Evolutionary conservation across 208 protist species (phyloP), one percentile per base, ranked within the genome.

Genomic region (Crithidia acanthocephali): DNA sequence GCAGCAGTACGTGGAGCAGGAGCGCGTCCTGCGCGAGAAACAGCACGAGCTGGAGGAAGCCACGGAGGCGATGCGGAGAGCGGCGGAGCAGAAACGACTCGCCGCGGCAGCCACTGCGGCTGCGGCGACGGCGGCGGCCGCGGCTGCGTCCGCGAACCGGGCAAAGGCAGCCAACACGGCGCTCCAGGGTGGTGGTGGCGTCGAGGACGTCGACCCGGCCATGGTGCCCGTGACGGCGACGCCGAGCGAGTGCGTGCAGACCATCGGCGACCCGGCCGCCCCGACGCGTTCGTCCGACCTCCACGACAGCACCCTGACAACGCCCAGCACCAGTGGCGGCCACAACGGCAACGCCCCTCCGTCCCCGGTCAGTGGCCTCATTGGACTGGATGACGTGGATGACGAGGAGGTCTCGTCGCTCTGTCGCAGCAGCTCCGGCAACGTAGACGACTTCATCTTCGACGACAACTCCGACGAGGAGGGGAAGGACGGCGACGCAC

Each of bases 381-480:
- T 66, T 42, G 72, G 58, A 10, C 64, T 76, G 15, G 63, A 60
- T 55, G 62, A 77, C 44, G 72, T 68, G 30, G 72, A 82, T 15
- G 81, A 82, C 53, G 75, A 79, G 40, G 68, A 74, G 45, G 45
- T 68, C 7, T 61, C 53, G 11, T 56, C 68, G 32, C 69, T 86
- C 22, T 74, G 61, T 23, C 70, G 73, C 53, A 69, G 65, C 37
- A 68, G 25, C 45, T 59, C 77, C 15, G 70, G 67, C 48, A 76
- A 74, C 65, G 65, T 79, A 8, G 77, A 86, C 20, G 77, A 86
- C 58, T 77, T 86, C 47, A 76, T 77, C 23, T 70, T 86, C 25
- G 76, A 79, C n/a, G 64, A 63, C 32, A 55, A 68, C 10, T 53
- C 44, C 22, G 51, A 58, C 27, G 76, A 75, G 13, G 68, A 67